Evolutionary conservation across 2,329 filamentous ascomycete genomes (phyloP).

Genomic region (Exophiala xenobiotica): DNA sequence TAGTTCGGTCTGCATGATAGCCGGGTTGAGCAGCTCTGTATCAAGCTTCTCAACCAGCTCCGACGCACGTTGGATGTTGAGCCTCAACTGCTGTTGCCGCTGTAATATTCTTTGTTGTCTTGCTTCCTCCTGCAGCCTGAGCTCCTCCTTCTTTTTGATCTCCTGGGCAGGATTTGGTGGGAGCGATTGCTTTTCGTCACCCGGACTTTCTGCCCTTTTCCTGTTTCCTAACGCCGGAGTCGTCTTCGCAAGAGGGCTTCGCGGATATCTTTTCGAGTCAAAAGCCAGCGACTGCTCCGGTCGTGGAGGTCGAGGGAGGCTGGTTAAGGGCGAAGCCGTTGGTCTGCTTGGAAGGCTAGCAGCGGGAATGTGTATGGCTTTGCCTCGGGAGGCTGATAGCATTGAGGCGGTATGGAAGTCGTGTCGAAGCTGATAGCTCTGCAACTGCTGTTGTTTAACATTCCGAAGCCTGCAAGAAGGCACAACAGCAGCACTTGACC

Average conservation of each 20-base stretch:
- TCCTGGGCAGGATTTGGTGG: background rate
- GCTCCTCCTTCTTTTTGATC: background rate
- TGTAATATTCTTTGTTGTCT: background rate
- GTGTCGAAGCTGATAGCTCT: background rate
- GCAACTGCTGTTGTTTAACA: background rate
- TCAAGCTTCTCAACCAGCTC: no score
- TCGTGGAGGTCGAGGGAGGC: background rate
- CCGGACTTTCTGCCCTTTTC: background rate
- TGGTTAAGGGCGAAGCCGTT: background rate
- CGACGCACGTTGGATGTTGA: no score
- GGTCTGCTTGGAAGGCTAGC: conserved; percentile 11
- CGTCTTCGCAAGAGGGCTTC: background rate
- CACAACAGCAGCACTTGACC: background rate
- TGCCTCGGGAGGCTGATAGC: background rate
- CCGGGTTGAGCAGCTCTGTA: no score
- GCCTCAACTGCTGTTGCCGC: no score
- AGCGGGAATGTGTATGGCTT: background rate
- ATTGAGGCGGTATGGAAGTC: conserved; percentile 12
- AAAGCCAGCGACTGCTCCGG: background rate
- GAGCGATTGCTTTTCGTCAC: background rate
- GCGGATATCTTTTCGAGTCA: no score
- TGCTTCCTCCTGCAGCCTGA: background rate
- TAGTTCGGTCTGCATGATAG: no score
- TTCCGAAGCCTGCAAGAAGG: background rate
- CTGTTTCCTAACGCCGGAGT: background rate